phyloP scores from a whole-genome alignment of 495 filamentous ascomycete genomes.

The Staphylotrichum longicolle region DNA sequence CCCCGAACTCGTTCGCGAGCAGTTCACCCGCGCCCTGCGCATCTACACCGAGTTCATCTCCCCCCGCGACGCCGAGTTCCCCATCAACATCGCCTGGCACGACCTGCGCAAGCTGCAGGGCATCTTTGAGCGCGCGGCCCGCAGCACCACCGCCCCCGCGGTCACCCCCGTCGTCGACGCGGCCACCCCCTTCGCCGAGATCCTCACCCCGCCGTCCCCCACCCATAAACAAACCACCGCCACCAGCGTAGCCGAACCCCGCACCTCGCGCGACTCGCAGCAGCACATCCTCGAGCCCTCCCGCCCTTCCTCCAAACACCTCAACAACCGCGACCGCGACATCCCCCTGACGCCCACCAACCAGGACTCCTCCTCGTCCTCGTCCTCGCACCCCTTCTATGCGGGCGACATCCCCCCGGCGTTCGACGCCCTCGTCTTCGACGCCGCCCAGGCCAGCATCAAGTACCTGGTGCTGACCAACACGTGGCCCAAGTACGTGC shows the following conservation, averaged over 20 bases:
- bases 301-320: not conserved
- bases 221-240: not conserved
- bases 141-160: slow-evolving; percentile 22
- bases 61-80: slow-evolving; percentile 56
- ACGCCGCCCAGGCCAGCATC: slow-evolving; percentile 58
- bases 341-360: slow-evolving; percentile 13
- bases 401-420: slow-evolving; percentile 45
- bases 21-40: slow-evolving; percentile 54
- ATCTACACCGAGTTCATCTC: slow-evolving; percentile 60
- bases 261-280: slow-evolving; percentile 20
- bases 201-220: too few species aligned
- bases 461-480: slow-evolving; percentile 69
- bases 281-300: slow-evolving; percentile 20
- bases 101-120: slow-evolving; percentile 34
- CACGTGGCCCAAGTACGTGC: slow-evolving; percentile 66
- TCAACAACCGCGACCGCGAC: not conserved
- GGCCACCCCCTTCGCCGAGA: not conserved
- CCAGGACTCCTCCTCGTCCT: not conserved
- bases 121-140: slow-evolving; percentile 35
- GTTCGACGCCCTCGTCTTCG: slow-evolving; percentile 56
- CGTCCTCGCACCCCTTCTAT: slow-evolving; percentile 15
- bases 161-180: slow-evolving; percentile 28
- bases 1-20: slow-evolving; percentile 33
- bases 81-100: slow-evolving; percentile 56
- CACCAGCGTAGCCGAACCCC: not conserved